phyloP scores from a whole-genome alignment of 768 basidiomycete species.

The Holtermannia corniformis region DNA sequence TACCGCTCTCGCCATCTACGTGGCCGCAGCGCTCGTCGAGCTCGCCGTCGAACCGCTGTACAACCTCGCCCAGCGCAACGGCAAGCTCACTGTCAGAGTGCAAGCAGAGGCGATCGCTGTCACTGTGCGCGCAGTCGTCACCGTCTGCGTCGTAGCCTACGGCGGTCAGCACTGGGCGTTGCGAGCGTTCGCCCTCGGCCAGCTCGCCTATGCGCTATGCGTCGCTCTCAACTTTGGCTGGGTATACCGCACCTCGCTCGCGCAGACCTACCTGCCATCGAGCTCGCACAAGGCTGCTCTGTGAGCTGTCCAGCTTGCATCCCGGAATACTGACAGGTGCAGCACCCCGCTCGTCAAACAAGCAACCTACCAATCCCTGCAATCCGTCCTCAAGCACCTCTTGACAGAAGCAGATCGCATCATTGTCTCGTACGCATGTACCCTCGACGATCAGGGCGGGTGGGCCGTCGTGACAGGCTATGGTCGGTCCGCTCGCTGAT shows the following conservation, averaged over 20 bases:
- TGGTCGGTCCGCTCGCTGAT: conserved; percentile 48
- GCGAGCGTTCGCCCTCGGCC: conserved; percentile 77
- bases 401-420: conserved; percentile 93
- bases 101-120: conserved; percentile 79
- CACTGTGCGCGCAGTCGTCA: conserved; percentile 59
- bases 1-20: conserved; percentile 59
- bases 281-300: too few species aligned
- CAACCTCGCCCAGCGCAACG: conserved; percentile 54
- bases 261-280: too few species aligned
- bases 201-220: conserved; percentile 59
- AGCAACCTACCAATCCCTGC: background rate
- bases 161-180: conserved; percentile 48
- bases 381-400: conserved; percentile 70
- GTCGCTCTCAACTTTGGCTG: conserved; percentile 53
- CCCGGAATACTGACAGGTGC: too few species aligned
- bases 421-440: conserved; percentile 72
- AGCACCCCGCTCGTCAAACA: background rate
- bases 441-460: conserved; percentile 78
- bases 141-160: conserved; percentile 47
- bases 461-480: conserved; percentile 95
- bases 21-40: conserved; percentile 63
- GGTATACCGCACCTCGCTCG: too few species aligned
- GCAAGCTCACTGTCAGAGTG: conserved; percentile 60
- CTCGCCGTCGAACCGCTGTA: conserved; percentile 74
- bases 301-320: too few species aligned